Evolutionary conservation across 2,329 filamentous ascomycete species (phyloP).

Genomic region (Scytalidium sp.): DNA sequence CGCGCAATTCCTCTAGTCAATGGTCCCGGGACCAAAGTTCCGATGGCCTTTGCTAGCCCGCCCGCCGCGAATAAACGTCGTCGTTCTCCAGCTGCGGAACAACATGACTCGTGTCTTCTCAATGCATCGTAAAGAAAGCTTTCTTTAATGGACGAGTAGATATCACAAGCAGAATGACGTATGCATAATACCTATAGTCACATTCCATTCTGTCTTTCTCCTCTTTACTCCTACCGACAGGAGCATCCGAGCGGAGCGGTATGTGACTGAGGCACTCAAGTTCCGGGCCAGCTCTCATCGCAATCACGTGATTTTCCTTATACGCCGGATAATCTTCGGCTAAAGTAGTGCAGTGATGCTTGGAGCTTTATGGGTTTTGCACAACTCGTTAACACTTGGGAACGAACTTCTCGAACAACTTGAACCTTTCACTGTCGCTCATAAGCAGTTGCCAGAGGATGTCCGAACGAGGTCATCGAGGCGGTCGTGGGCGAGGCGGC

Average conservation of each 20-base stretch:
- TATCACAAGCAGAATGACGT: too few species aligned
- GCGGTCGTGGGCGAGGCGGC: conserved; percentile 20
- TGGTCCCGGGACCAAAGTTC: not conserved
- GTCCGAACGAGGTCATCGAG: conserved; percentile 23
- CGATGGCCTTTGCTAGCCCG: not conserved
- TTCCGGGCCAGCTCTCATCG: not conserved
- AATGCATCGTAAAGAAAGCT: too few species aligned
- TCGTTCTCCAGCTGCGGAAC: too few species aligned
- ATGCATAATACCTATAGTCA: too few species aligned
- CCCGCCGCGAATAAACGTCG: too few species aligned
- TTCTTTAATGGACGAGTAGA: too few species aligned
- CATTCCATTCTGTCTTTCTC: too few species aligned
- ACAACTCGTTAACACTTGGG: not conserved
- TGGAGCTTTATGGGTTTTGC: not conserved
- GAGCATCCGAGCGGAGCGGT: not conserved
- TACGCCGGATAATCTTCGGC: not conserved
- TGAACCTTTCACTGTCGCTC: not conserved
- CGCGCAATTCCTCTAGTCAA: not conserved
- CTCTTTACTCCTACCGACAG: too few species aligned
- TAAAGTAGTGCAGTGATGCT: not conserved
- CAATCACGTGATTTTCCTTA: not conserved
- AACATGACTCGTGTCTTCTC: too few species aligned
- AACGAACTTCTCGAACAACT: not conserved
- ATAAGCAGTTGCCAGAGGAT: conserved; percentile 8
- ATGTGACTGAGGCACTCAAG: not conserved